Base-by-base conservation (phyloP, 768 basidiomycete species). In the Rhizopogon rudus region DNA sequence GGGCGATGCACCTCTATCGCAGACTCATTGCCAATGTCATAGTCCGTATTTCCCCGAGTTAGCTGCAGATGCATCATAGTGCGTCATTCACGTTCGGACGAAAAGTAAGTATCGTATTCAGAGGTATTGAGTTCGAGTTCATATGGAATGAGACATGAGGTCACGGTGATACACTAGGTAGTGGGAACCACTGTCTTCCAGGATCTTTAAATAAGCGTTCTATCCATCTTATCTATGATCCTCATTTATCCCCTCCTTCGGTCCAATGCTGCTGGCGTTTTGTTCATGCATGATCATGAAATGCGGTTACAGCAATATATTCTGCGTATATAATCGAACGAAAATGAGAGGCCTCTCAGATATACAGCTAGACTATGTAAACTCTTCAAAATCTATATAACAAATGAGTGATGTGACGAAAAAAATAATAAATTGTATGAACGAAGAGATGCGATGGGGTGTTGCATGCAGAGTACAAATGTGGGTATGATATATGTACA, bases 371-470 rank as follows among this genome's bases (percentile, higher is more conserved):
- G 9, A 48, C 20, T 35, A 25, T 25, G 25, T 25, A 49, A 49
- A 3, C 8, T 22, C 20, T 35, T 16, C 4, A 22, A 37, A 37
- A 37, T 37, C 9, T 22, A 20, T 37, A 12, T 12, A 49, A 49
- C 14, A 3, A 37, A 49, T 10, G 9, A 49, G 31, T 9, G 31
- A 25, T 37, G 35, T 5, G 40, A 54, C n/a, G 40, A 51, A 54
- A 51, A 3, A 12, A 16, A 40, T 5, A 33, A 51, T 22, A 42
- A 35, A 41, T n/a, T 49, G 9, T 40, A 25, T 9, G 54, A 51
- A 55, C 39, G 54, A 55, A 55, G 17, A 25, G 44, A 49, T 54
- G 53, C 44, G 31, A 51, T 54, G 53, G 37, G 31, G 35, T 53
- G 35, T 33, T 29, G 31, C 20, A 37, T 49, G 46, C 44, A 46